Base-by-base conservation (phyloP, 2,329 filamentous ascomycete species). In the Fusarium nygamai region DNA sequence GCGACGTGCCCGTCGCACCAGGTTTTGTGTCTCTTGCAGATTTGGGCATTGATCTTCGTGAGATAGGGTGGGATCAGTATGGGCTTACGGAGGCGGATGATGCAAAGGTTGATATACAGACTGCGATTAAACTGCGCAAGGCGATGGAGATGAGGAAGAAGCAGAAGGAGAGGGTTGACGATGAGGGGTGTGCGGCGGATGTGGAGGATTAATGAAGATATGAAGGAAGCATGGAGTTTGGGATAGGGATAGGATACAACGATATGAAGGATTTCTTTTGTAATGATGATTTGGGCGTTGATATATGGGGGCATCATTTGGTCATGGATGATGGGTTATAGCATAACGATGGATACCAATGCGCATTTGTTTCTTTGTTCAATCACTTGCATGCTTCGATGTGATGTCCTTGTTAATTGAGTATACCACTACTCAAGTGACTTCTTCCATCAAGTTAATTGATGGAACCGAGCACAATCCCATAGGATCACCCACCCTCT, bases 71-170 rank as follows among this genome's bases (percentile, higher is more conserved):
- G 24, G 70, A 74, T 36, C 67, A 71, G 33, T 77, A 78, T n/a
- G 76, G 75, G 7, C 67, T 76, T 7, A 74, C 69, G 4, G 76
- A 76, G 3, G 73, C 75, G 3, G 73, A 79, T 6, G 72, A 76
- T 31, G 75, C 71, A 6, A 76, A 77, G 43, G 71, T 73, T 24
- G 71, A 79, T 36, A 66, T 77, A n/a, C 68, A 65, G 14, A 76
- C 77, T 19, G 73, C 77, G 9, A 64, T 72, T 12, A 76, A 72
- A 39, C 46, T 78, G 8, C 67, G 69, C 5, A 77, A 69, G 31
- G 78, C 75, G 14, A 66, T 77, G 57, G 72, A 74, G 57, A 63
- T 61, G 39, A 71, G 56, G 13, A 67, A 24, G 59, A 65, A 22
- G 54, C 67, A 24, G n/a, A 56, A 22, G 19, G 59, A 47, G 46